Conservation (phyloP, 2,329 filamentous ascomycete species). For the Periconia sp. region DNA sequence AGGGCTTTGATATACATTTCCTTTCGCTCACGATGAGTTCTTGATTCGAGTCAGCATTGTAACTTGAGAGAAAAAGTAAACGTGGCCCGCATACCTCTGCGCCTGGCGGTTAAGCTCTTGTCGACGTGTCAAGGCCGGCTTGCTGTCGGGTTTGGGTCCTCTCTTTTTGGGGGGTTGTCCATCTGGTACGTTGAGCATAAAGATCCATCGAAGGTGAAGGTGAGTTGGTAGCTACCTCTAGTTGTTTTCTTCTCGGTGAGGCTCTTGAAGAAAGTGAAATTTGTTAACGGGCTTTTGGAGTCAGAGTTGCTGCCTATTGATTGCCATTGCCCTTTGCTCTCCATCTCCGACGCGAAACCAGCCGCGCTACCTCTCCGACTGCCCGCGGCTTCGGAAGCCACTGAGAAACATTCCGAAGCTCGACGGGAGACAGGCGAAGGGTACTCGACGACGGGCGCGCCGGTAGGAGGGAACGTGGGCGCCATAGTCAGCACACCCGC, state of each 20-base stretch:
- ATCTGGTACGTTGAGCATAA: slow-evolving; percentile 54
- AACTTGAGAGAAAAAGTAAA: background rate
- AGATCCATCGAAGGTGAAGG: background rate
- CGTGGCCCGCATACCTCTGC: slow-evolving; percentile 66
- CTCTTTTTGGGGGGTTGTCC: slow-evolving; percentile 84
- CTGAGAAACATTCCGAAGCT: slow-evolving; percentile 36
- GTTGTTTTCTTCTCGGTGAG: slow-evolving; percentile 72
- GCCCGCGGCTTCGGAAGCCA: slow-evolving; percentile 28
- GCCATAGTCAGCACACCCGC: slow-evolving; percentile 37
- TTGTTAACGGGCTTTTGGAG: slow-evolving; percentile 40
- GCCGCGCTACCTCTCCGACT: slow-evolving; percentile 38
- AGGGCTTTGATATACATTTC: slow-evolving; percentile 94
- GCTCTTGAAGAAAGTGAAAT: slow-evolving; percentile 62
- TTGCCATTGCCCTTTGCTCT: slow-evolving; percentile 42
- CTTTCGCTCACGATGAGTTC: slow-evolving; percentile 95
- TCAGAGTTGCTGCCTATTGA: slow-evolving; percentile 38
- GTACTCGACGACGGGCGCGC: slow-evolving; percentile 32
- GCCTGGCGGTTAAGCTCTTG: slow-evolving; percentile 96
- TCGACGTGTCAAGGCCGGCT: slow-evolving; percentile 85
- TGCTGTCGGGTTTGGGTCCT: slow-evolving; percentile 95
- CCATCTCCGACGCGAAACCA: slow-evolving; percentile 40
- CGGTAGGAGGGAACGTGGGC: slow-evolving; percentile 40
- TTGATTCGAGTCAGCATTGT: slow-evolving; percentile 43
- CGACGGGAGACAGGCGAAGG: slow-evolving; percentile 37
- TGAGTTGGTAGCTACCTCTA: slow-evolving; percentile 58